phyloP scores from a whole-genome alignment of 1,139 yeast species.

The Suhomyces guaymorum region DNA sequence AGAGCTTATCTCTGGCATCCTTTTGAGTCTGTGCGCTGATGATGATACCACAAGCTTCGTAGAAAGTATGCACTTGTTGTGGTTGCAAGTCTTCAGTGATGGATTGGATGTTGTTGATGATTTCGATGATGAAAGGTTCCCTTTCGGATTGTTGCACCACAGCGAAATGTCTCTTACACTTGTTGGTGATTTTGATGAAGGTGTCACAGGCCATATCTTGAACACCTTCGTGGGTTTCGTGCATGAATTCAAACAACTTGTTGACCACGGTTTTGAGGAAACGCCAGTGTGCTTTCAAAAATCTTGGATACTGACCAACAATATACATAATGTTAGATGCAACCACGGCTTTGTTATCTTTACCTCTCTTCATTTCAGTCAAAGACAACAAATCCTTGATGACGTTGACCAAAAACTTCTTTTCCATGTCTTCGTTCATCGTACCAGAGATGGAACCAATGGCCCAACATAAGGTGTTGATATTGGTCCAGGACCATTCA shows the following conservation, averaged over 20 bases:
- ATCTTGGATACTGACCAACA: constrained; percentile 98
- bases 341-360: constrained; percentile 97
- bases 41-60: constrained; percentile 96
- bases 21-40: constrained; percentile 75
- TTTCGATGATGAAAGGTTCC: constrained; percentile 93
- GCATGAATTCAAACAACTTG: constrained; percentile 97
- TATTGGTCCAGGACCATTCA: constrained; percentile 99
- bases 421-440: constrained; percentile 97
- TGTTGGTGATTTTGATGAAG: constrained; percentile 88
- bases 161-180: constrained; percentile 94
- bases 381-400: constrained; percentile 87
- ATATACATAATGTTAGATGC: constrained; percentile 99
- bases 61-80: constrained; percentile 96
- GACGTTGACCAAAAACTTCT: constrained; percentile 86
- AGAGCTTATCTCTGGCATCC: constrained; percentile 67
- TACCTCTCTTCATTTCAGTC: constrained; percentile 95
- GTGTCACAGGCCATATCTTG: constrained; percentile 99
- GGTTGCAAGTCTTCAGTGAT: constrained; percentile 94
- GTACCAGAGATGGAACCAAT: constrained; percentile 98
- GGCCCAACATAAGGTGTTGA: constrained; percentile 98
- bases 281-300: constrained; percentile 97
- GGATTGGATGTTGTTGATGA: constrained; percentile 75
- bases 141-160: constrained; percentile 80
- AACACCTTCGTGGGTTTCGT: constrained; percentile 98
- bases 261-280: constrained; percentile 93